phyloP scores from a whole-genome alignment of 2,329 filamentous ascomycete genomes.

The Helicocarpus griseus region DNA sequence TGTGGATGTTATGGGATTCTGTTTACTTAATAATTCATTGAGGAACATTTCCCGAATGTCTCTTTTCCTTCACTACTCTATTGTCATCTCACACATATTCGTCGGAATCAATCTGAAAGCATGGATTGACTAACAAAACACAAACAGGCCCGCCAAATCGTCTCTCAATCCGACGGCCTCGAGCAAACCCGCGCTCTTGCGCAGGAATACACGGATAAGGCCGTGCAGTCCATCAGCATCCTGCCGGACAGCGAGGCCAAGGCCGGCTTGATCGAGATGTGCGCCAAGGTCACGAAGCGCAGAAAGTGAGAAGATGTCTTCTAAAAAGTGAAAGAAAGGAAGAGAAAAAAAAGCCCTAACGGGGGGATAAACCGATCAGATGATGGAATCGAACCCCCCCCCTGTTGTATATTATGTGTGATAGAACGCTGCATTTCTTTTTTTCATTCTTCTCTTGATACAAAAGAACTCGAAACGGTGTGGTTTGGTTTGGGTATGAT shows the following conservation, averaged over 20 bases:
- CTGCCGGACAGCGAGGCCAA: slow-evolving; percentile 97
- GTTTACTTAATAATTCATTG: too few species aligned
- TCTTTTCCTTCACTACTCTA: too few species aligned
- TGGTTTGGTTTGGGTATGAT: too few species aligned
- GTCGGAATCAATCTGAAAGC: slow-evolving; percentile 3
- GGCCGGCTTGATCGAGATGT: slow-evolving; percentile 85
- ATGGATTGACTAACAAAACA: not conserved
- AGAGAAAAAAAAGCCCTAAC: too few species aligned
- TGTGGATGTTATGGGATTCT: not conserved
- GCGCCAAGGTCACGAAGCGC: slow-evolving; percentile 78
- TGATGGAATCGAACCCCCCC: too few species aligned
- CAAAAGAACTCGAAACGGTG: too few species aligned
- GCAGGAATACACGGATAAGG: slow-evolving; percentile 81
- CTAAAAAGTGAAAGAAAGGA: not conserved
- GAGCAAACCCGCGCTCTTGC: slow-evolving; percentile 86
- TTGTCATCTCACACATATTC: too few species aligned
- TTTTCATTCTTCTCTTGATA: too few species aligned
- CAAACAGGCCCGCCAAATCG: slow-evolving; percentile 70
- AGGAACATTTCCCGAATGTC: too few species aligned
- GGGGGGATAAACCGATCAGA: too few species aligned
- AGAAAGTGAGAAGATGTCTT: slow-evolving; percentile 53
- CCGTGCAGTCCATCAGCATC: slow-evolving; percentile 67
- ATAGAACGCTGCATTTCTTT: too few species aligned
- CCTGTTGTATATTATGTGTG: too few species aligned
- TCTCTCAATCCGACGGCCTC: slow-evolving; percentile 73